A percentile compares a stretch with the other conserved stretches of the same genome.
Conservation (phyloP, 1,139 yeast genomes). For the Magnusiomyces tetraspermus region DNA sequence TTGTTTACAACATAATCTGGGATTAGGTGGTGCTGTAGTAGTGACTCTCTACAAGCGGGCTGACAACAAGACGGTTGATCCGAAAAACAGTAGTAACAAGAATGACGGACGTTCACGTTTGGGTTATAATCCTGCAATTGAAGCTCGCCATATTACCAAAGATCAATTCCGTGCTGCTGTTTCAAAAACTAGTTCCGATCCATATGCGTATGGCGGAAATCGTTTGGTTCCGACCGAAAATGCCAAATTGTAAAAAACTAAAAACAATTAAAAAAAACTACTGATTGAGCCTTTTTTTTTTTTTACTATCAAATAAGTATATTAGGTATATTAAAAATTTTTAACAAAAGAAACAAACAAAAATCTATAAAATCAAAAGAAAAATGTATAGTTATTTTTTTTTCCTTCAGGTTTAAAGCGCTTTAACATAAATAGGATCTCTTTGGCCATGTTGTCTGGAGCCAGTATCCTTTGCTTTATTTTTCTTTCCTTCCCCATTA, state of each 20-base stretch:
- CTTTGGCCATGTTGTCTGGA: constrained; percentile 29
- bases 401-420: constrained; percentile 10
- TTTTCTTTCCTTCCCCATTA: not conserved
- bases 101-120: constrained; percentile 23
- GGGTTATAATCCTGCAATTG: constrained; percentile 29
- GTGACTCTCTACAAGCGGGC: constrained; percentile 24
- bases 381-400: not conserved
- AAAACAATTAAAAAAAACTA: too few relatives aligned
- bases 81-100: constrained; percentile 9
- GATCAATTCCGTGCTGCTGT: constrained; percentile 12
- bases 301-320: too few relatives aligned
- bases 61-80: constrained; percentile 19
- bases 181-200: constrained; percentile 4
- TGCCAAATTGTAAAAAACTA: too few relatives aligned
- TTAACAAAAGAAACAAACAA: too few relatives aligned
- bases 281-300: too few relatives aligned
- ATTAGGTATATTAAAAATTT: too few relatives aligned
- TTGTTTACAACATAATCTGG: constrained; percentile 27
- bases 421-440: constrained; percentile 31
- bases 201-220: constrained; percentile 13
- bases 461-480: constrained; percentile 2
- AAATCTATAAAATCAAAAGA: not conserved
- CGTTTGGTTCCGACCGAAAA: constrained; percentile 4
- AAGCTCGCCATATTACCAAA: constrained; percentile 22
- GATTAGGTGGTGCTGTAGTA: constrained; percentile 27